Conservation (phyloP, 1,284 basidiomycete genomes). For the Tylopilus sp. region DNA sequence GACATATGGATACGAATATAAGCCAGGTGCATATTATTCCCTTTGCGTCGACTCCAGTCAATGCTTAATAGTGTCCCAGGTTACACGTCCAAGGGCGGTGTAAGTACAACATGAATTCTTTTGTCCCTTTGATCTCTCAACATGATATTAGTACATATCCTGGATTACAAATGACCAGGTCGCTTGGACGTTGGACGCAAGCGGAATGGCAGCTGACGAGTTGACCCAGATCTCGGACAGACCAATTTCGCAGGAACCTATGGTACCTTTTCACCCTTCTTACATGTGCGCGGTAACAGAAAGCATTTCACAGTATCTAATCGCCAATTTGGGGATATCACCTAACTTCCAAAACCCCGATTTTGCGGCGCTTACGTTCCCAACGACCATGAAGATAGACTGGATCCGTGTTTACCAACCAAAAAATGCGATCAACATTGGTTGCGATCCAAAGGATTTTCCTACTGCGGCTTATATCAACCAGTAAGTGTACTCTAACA, state of each 20-base stretch:
- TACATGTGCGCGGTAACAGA: constrained; percentile 2
- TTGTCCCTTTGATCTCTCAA: constrained; percentile 9
- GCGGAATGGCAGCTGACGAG: constrained; percentile 67
- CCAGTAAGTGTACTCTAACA: constrained; percentile 41
- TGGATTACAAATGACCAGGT: constrained; percentile 68
- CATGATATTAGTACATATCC: constrained; percentile 61
- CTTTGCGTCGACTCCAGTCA: constrained; percentile 15
- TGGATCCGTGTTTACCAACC: constrained; percentile 84
- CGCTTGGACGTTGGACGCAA: constrained; percentile 75
- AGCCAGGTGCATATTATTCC: constrained; percentile 34
- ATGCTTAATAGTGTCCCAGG: constrained; percentile 25
- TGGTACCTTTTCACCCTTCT: constrained; percentile 45
- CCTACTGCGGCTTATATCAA: constrained; percentile 78
- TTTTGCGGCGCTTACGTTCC: constrained; percentile 63
- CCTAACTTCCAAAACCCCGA: constrained; percentile 72
- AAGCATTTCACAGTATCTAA: constrained; percentile 53
- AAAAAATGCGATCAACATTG: constrained; percentile 63
- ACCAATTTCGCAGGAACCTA: constrained; percentile 79
- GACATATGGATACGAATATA: constrained; percentile 55
- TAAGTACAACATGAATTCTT: constrained; percentile 30
- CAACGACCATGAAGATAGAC: constrained; percentile 71
- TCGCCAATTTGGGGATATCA: constrained; percentile 81
- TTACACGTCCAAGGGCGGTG: constrained; percentile 20
- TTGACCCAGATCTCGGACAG: constrained; percentile 67
- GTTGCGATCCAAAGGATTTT: constrained; percentile 77